Conservation (phyloP, 305 asterid genomes). For the Stenogyne calaminthoides region DNA sequence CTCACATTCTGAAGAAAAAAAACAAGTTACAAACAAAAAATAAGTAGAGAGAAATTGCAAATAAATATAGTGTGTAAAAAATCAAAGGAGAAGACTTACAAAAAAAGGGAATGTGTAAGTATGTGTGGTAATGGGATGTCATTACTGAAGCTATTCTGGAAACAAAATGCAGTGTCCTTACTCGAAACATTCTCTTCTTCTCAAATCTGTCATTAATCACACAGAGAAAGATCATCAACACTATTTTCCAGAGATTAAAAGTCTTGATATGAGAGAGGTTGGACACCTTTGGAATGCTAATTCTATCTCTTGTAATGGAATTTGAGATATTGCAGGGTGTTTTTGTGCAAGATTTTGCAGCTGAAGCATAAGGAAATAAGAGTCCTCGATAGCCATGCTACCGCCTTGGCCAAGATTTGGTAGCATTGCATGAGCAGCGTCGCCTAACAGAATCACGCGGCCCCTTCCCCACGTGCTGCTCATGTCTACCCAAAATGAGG, state of each 20-base stretch:
- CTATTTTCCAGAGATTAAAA: not conserved
- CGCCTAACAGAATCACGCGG: not conserved
- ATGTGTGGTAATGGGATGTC: not conserved
- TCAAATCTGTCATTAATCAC: not conserved
- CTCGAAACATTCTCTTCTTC: not conserved
- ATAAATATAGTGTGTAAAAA: not conserved
- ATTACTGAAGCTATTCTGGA: not conserved
- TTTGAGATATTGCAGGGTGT: not conserved
- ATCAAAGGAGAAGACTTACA: not conserved
- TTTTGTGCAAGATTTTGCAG: not conserved
- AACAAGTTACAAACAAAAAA: not conserved
- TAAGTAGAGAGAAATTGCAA: not conserved
- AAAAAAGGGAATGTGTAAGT: not conserved
- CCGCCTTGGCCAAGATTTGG: not conserved
- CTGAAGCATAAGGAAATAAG: not conserved
- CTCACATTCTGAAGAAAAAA: constrained; percentile 1
- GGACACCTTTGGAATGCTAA: not conserved
- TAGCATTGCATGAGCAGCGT: not conserved
- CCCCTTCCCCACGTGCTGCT: not conserved
- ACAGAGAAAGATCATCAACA: not conserved
- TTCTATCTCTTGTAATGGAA: not conserved
- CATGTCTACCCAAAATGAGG: not conserved
- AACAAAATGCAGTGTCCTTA: not conserved
- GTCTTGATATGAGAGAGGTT: not conserved
- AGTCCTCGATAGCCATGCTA: not conserved